These are phyloP conservation scores for Talaromyces proteolyticus DNA, from an alignment of 495 filamentous ascomycete genomes.

Conservation along the genomic window DNA sequence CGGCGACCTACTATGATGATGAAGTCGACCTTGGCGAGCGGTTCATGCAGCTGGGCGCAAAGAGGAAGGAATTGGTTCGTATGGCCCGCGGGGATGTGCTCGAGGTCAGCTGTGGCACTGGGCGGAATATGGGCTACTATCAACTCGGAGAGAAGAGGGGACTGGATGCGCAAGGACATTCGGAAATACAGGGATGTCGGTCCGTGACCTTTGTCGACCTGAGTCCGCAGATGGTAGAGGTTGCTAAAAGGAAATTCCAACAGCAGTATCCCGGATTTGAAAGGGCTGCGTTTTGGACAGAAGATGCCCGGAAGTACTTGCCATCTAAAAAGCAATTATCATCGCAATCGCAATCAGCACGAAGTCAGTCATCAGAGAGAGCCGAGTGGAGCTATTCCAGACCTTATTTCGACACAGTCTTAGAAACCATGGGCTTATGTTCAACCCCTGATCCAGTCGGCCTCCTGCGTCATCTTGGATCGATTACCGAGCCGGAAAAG, in stretches of 20 bases:
- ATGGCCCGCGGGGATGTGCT: constrained; percentile 74
- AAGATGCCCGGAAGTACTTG: constrained; percentile 26
- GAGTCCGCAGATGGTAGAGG: constrained; percentile 57
- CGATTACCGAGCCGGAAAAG: constrained; percentile 35
- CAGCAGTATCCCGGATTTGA: constrained; percentile 38
- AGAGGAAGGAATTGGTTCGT: constrained; percentile 55
- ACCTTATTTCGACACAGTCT: constrained; percentile 67
- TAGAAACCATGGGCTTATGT: constrained; percentile 93
- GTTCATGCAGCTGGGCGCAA: constrained; percentile 54
- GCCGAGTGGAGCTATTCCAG: background rate
- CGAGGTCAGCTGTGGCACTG: constrained; percentile 88
- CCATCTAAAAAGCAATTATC: no score
- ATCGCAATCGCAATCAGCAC: no score
- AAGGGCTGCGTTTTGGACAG: constrained; percentile 34
- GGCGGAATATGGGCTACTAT: constrained; percentile 78
- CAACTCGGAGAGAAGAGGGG: constrained; percentile 59
- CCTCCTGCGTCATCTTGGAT: constrained; percentile 50
- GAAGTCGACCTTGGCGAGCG: constrained; percentile 61
- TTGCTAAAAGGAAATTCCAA: constrained; percentile 53
- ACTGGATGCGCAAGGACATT: constrained; percentile 48
- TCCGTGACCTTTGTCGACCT: constrained; percentile 58
- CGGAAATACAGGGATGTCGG: constrained; percentile 35
- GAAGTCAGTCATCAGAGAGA: background rate
- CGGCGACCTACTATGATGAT: constrained; percentile 55
- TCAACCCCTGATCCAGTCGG: constrained; percentile 69